Conservation (phyloP, 352 stramenopile species). For the Globisporangium yorkense region DNA sequence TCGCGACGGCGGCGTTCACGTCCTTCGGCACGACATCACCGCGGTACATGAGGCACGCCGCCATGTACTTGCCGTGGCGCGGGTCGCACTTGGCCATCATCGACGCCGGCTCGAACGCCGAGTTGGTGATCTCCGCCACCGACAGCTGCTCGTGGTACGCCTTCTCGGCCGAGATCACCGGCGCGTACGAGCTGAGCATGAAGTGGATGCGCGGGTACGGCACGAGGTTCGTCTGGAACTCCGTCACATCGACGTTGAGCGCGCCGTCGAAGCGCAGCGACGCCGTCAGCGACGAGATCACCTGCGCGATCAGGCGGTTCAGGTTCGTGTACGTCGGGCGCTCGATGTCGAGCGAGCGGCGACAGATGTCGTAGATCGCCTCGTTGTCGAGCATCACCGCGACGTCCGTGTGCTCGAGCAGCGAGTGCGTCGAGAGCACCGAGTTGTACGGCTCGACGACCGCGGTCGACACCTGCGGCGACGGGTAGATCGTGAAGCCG, state of each 20-base stretch:
- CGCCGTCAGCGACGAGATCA: slow-evolving; percentile 97
- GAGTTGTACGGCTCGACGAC: slow-evolving; percentile 99
- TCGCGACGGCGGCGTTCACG: slow-evolving; percentile 96
- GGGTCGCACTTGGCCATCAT: slow-evolving; percentile 99
- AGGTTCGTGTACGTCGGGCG: slow-evolving; percentile 99
- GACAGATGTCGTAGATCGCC: slow-evolving; percentile 98
- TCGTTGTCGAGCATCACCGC: slow-evolving; percentile 98
- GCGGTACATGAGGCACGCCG: slow-evolving; percentile 98
- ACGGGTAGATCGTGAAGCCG: slow-evolving; percentile 97
- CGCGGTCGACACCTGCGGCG: slow-evolving; percentile 93
- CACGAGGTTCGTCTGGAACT: slow-evolving; percentile 99
- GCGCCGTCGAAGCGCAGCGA: slow-evolving; percentile 97
- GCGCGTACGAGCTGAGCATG: slow-evolving; percentile 98
- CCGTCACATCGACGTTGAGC: slow-evolving; percentile 98
- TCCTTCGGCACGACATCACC: slow-evolving; percentile 94
- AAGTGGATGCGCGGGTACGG: slow-evolving; percentile 99
- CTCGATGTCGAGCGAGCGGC: slow-evolving; percentile 96
- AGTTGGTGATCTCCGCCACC: slow-evolving; percentile 98
- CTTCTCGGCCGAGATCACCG: slow-evolving; percentile 97
- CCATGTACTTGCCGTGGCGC: slow-evolving; percentile 99
- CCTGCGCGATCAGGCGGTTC: slow-evolving; percentile 97
- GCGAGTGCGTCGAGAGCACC: slow-evolving; percentile 95
- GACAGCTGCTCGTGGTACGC: slow-evolving; percentile 97
- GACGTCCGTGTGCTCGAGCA: slow-evolving; percentile 97
- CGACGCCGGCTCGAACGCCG: slow-evolving; percentile 94